Evolutionary conservation across 1,284 basidiomycete species (phyloP).

Genomic region (Trichosporon inkin): DNA sequence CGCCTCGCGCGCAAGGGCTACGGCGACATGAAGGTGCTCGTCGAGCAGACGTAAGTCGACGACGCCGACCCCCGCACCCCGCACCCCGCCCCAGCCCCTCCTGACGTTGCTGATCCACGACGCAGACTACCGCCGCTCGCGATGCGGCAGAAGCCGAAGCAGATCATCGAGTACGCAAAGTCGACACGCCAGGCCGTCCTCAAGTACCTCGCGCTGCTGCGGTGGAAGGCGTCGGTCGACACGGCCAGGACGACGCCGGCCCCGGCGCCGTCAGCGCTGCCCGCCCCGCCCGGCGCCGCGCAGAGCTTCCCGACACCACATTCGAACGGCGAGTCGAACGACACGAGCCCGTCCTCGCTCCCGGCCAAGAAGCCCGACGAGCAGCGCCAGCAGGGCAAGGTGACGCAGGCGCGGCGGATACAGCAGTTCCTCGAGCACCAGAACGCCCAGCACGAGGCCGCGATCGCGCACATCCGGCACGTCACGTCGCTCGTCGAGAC

Average conservation of each 20-base stretch:
- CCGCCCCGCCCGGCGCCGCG: constrained; percentile 6
- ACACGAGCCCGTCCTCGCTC: constrained; percentile 30
- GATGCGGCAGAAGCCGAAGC: constrained; percentile 35
- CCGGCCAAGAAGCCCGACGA: constrained; percentile 30
- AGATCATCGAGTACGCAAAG: constrained; percentile 44
- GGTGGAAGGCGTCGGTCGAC: constrained; percentile 46
- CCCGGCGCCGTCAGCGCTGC: background rate
- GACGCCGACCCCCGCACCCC: too few relatives aligned
- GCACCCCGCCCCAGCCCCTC: too few relatives aligned
- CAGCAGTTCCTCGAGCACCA: constrained; percentile 44
- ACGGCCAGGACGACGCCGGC: constrained; percentile 17
- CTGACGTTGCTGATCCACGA: background rate
- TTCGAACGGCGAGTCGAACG: constrained; percentile 36
- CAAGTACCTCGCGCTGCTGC: constrained; percentile 45
- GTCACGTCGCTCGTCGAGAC: constrained; percentile 34
- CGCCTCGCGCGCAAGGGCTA: constrained; percentile 37
- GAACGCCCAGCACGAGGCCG: constrained; percentile 41
- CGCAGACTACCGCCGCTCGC: constrained; percentile 26
- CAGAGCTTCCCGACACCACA: constrained; percentile 43
- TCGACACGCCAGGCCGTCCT: constrained; percentile 41
- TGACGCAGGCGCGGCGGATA: constrained; percentile 44
- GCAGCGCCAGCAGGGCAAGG: constrained; percentile 29
- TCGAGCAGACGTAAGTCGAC: constrained; percentile 36
- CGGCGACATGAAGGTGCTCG: constrained; percentile 33
- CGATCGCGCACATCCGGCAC: constrained; percentile 39